Evolutionary conservation across 441 rosid genomes (phyloP).

Genomic region (Iberis amara): DNA sequence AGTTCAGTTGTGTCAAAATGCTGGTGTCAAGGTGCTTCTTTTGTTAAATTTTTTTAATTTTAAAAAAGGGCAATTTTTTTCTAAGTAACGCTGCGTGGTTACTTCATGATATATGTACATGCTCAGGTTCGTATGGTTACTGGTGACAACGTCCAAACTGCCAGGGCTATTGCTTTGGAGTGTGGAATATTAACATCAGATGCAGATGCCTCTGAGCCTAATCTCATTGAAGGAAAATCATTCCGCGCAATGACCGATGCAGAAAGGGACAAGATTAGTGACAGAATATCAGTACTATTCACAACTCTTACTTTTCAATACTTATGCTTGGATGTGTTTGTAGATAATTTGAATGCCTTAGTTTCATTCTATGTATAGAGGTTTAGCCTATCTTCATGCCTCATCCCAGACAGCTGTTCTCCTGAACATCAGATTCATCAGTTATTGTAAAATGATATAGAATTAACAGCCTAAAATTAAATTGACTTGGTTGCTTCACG

Average conservation of each 20-base stretch:
- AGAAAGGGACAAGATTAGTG: constrained; percentile 57
- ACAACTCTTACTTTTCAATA: neutral
- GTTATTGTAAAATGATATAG: constrained; percentile 15
- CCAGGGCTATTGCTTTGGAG: constrained; percentile 91
- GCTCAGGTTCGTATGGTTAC: constrained; percentile 93
- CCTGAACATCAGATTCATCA: constrained; percentile 1
- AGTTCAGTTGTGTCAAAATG: constrained; percentile 67
- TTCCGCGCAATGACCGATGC: constrained; percentile 57
- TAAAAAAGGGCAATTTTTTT: neutral
- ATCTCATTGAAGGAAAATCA: constrained; percentile 74
- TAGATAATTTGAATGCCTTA: constrained; percentile 8
- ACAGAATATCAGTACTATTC: constrained; percentile 52
- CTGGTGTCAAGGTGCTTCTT: constrained; percentile 76
- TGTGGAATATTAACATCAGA: constrained; percentile 72
- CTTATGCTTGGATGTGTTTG: neutral
- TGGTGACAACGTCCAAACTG: constrained; percentile 90
- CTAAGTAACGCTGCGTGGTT: neutral
- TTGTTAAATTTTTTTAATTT: neutral
- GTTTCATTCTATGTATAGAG: constrained; percentile 3
- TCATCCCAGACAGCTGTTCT: neutral
- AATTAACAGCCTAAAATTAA: constrained; percentile 9
- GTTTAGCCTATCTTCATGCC: constrained; percentile 5
- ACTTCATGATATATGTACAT: constrained; percentile 6
- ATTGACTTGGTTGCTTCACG: constrained; percentile 14
- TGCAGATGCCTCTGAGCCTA: constrained; percentile 56